Conservation (phyloP, 768 basidiomycete genomes). For the Pleurotus tuber-regium region DNA sequence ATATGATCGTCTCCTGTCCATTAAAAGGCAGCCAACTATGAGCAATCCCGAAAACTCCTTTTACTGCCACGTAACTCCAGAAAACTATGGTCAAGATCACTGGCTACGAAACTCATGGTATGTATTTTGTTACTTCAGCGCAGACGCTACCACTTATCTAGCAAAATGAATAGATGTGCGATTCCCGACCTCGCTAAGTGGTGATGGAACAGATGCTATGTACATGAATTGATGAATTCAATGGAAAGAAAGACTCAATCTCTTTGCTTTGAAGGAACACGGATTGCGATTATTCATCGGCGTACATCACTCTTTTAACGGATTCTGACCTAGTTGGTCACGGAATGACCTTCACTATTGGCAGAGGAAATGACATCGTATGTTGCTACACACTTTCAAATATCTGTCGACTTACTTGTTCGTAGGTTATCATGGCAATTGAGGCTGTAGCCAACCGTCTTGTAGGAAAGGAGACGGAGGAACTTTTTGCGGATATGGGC, state of each 20-base stretch:
- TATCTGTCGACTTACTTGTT: not conserved
- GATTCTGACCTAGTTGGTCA: conserved; percentile 79
- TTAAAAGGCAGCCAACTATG: not conserved
- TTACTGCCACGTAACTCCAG: conserved; percentile 2
- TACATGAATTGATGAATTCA: conserved; percentile 37
- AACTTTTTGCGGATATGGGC: conserved; percentile 88
- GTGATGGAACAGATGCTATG: conserved; percentile 95
- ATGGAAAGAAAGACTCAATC: no score
- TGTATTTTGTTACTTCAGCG: conserved; percentile 13
- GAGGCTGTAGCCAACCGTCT: conserved; percentile 77
- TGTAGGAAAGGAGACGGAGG: conserved; percentile 77
- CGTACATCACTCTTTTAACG: conserved; percentile 80
- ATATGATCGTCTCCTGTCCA: conserved; percentile 1
- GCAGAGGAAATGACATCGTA: conserved; percentile 93
- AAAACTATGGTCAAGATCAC: conserved; percentile 44
- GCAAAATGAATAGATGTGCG: conserved; percentile 62
- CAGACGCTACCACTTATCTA: not conserved
- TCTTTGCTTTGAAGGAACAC: conserved; percentile 69
- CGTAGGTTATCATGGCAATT: conserved; percentile 79
- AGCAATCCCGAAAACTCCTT: not conserved
- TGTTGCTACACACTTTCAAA: conserved; percentile 11
- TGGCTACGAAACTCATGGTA: conserved; percentile 57
- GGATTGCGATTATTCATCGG: conserved; percentile 94
- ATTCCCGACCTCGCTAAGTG: conserved; percentile 88
- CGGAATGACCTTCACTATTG: conserved; percentile 94